Base-by-base conservation (phyloP, 108 stramenopile species). In the Cylindrotheca fusiformis region DNA sequence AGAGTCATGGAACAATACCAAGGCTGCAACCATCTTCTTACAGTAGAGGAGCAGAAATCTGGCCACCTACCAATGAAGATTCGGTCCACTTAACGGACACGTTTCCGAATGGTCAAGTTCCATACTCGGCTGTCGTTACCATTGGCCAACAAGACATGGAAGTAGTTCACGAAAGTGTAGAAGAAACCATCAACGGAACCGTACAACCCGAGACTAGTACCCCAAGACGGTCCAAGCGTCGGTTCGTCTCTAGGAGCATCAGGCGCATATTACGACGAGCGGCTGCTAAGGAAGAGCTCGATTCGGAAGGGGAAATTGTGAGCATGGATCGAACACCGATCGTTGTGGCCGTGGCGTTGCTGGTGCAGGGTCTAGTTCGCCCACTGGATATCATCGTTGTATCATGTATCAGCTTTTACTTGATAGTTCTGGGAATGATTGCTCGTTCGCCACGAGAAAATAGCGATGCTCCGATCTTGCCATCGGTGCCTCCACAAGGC, bases 41-140 rank as follows among this genome's bases (percentile, higher is more conserved):
- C 49, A 79, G 87, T 18, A 68, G 62, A 52, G 88, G 88, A 32
- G 80, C 84, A 3, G 88, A 84, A 55, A 90, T 90, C 32, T 90
- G 88, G 88, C 88, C 88, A 28, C 74, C 71, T 60, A 61, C 65
- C 60, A 84, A 84, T 53, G 80, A 83, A 32, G 88, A 75, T 26
- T 62, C 75, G 3, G 79, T 89, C 23, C 48, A 45, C 12, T 46
- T 89, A 23, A 32, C 73, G 17, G 58, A 76, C 48, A 85, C 84
- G 50, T 89, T 89, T 59, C 84, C 88, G 22, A 82, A 79, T 32
- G 85, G 85, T 1, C 61, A 52, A 21, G 58, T 89, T 17, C 88
- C 88, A 1, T 32, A 60, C 20, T 60, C 76, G 46, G 65, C 66
- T 12, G 28, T 50, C 28, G 27, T 60, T 8, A 48, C 50, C 19